Evolutionary conservation across 257 asterid species (phyloP).

Genomic region (Scutellaria baicalensis): DNA sequence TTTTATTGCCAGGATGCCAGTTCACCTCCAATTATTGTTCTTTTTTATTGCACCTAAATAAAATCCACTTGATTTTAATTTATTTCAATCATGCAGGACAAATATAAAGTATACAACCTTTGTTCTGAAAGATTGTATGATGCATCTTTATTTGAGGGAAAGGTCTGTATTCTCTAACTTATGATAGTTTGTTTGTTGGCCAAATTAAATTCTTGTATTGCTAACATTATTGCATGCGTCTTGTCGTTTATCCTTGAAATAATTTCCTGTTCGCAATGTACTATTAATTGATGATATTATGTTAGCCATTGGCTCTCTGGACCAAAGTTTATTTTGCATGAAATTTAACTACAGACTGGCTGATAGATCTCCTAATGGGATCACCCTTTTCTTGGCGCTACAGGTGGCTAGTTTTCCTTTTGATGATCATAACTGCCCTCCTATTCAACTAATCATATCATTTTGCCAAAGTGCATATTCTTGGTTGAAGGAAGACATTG

Average conservation of each 20-base stretch:
- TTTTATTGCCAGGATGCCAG: neutral
- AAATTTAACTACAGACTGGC: neutral
- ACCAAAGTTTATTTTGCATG: neutral
- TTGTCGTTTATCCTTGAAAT: neutral
- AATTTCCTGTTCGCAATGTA: neutral
- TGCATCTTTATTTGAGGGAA: constrained; percentile 92
- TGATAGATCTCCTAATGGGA: constrained; percentile 1
- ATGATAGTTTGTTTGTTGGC: neutral
- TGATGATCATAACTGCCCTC: constrained; percentile 98
- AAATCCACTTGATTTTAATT: neutral
- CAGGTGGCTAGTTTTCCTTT: constrained; percentile 98
- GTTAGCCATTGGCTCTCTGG: neutral
- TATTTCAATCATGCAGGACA: constrained; percentile 55
- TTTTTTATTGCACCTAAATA: neutral
- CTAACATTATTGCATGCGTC: neutral
- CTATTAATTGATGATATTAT: neutral
- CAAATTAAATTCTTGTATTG: neutral
- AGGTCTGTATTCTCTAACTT: constrained; percentile 43
- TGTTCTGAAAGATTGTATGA: constrained; percentile 98
- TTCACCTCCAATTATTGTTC: neutral
- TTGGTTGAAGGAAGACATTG: constrained; percentile 98
- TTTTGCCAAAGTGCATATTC: constrained; percentile 99
- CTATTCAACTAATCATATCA: constrained; percentile 78
- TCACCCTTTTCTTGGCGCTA: neutral
- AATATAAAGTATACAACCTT: constrained; percentile 96